phyloP scores from a whole-genome alignment of 192 early-diverging fungal genomes.

The Entomortierella beljakovae region DNA sequence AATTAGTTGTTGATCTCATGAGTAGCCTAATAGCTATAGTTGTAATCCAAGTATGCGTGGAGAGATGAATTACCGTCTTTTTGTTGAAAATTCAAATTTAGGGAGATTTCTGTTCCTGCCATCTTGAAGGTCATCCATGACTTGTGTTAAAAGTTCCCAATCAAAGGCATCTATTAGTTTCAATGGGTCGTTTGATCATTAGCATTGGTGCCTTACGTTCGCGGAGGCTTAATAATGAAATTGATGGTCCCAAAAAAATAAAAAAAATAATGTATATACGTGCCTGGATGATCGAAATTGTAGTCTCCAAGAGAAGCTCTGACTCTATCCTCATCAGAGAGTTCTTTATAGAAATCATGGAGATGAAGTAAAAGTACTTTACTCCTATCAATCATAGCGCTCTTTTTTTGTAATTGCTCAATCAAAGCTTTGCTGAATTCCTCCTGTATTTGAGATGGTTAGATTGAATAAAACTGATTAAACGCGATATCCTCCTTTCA shows the following conservation, averaged over 20 bases:
- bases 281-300: slow-evolving; percentile 77
- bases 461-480: not conserved
- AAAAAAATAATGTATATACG: not conserved
- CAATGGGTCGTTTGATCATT: too few relatives aligned
- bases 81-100: slow-evolving; percentile 68
- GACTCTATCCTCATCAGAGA: slow-evolving; percentile 63
- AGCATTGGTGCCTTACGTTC: too few relatives aligned
- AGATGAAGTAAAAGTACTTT: slow-evolving; percentile 69
- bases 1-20: too few relatives aligned
- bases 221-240: too few relatives aligned
- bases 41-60: not conserved
- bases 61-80: slow-evolving; percentile 52
- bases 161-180: slow-evolving; percentile 72
- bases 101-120: slow-evolving; percentile 69
- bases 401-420: slow-evolving; percentile 58
- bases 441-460: slow-evolving; percentile 15
- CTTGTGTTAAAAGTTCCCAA: slow-evolving; percentile 71
- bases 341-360: slow-evolving; percentile 75
- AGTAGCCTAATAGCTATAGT: too few relatives aligned
- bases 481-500: not conserved
- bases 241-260: too few relatives aligned
- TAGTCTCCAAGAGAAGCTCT: slow-evolving; percentile 62
- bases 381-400: slow-evolving; percentile 50
- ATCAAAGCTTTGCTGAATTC: slow-evolving; percentile 40
- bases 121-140: slow-evolving; percentile 61